A percentile compares a stretch with the other conserved stretches of the same genome.
Conservation (phyloP, 208 protist species). For the Leishmania arabica region DNA sequence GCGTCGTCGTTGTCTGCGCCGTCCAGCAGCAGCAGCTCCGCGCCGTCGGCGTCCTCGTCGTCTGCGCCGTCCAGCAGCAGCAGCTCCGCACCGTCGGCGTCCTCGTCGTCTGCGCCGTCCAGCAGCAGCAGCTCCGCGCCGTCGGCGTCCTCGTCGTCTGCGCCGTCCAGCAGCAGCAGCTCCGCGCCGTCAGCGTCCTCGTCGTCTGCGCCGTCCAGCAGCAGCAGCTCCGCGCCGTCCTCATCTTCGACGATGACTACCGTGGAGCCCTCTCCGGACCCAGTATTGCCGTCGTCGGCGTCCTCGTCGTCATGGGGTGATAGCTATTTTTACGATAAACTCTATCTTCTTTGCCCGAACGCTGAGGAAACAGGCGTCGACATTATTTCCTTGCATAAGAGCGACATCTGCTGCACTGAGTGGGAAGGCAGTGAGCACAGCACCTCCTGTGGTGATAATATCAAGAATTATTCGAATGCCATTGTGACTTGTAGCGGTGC, state of each 20-base stretch:
- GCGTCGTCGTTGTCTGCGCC: too few species aligned
- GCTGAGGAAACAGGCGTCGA: neutral
- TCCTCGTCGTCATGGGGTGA: neutral
- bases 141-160: neutral
- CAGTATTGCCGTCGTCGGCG: neutral
- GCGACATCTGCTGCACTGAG: slow-evolving; percentile 19
- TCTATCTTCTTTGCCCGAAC: slow-evolving; percentile 15
- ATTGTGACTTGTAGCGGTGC: slow-evolving; percentile 30
- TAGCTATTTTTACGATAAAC: neutral
- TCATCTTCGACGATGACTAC: neutral
- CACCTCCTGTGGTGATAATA: slow-evolving; percentile 10
- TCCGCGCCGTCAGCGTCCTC: neutral
- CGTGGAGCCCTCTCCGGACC: neutral
- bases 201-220: too few species aligned
- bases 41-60: neutral
- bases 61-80: too few species aligned
- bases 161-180: too few species aligned
- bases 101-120: neutral
- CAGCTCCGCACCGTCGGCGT: neutral
- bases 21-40: neutral
- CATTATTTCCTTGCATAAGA: neutral
- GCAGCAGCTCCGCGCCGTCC: neutral
- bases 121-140: neutral
- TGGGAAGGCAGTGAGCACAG: slow-evolving; percentile 12
- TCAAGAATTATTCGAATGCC: slow-evolving; percentile 10